Evolutionary conservation across 1,284 basidiomycete genomes (phyloP).

Genomic region (Ceratobasidium sp.): DNA sequence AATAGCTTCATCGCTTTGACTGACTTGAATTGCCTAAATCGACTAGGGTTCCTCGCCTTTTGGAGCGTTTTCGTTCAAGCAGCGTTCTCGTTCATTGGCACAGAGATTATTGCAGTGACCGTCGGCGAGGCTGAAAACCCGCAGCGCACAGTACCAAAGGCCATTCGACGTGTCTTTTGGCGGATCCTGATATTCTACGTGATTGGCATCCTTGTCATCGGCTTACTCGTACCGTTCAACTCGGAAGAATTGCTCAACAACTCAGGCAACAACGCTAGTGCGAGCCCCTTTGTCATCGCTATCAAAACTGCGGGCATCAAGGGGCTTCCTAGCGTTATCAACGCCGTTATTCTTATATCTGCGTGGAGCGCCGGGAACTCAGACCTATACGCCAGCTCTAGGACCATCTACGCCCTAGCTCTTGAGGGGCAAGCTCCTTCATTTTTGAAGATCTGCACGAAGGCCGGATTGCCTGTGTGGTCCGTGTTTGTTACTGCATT

Average conservation of each 20-base stretch:
- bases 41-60: constrained; percentile 55
- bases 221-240: constrained; percentile 53
- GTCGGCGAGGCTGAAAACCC: constrained; percentile 70
- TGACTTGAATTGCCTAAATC: constrained; percentile 4
- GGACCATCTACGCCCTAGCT: constrained; percentile 61
- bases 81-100: constrained; percentile 77
- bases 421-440: constrained; percentile 60
- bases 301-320: constrained; percentile 68
- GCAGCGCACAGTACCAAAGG: constrained; percentile 68
- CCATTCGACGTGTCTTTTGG: constrained; percentile 75
- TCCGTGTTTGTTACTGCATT: constrained; percentile 45
- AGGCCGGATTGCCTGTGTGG: constrained; percentile 70
- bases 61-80: constrained; percentile 57
- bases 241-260: constrained; percentile 48
- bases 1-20: constrained; percentile 12
- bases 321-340: constrained; percentile 66
- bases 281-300: constrained; percentile 65
- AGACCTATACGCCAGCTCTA: constrained; percentile 71
- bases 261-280: constrained; percentile 45
- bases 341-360: constrained; percentile 71
- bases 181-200: constrained; percentile 72
- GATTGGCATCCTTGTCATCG: constrained; percentile 66
- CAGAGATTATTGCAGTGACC: constrained; percentile 74
- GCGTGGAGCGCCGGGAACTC: constrained; percentile 70
- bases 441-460: constrained; percentile 65